Evolutionary conservation across 257 asterid genomes (phyloP).

Genomic region (Orobanche coerulescens): DNA sequence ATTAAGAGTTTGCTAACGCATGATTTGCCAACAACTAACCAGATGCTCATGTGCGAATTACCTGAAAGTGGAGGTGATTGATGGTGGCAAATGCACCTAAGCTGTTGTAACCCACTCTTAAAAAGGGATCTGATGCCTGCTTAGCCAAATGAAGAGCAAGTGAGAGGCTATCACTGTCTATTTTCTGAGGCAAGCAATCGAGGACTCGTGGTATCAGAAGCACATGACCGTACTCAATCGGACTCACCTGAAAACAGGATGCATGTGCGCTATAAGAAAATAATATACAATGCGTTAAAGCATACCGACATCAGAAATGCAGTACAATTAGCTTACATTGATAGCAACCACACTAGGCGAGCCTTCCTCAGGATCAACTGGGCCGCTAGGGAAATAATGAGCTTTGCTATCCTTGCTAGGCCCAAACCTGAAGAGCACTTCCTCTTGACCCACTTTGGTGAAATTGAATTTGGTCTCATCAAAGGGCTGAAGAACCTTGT

Average conservation of each 20-base stretch:
- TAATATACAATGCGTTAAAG: background rate
- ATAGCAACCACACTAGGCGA: conserved; percentile 57
- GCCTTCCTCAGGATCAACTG: conserved; percentile 24
- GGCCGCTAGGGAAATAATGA: conserved; percentile 27
- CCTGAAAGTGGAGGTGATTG: conserved; percentile 88
- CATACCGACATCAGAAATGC: background rate
- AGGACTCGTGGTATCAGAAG: conserved; percentile 66
- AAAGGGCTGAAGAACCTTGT: conserved; percentile 75
- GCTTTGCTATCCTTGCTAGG: conserved; percentile 32
- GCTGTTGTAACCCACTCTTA: conserved; percentile 72
- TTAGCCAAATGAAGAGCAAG: conserved; percentile 60
- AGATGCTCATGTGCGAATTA: conserved; percentile 17
- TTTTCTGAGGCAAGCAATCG: conserved; percentile 76
- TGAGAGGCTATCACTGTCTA: conserved; percentile 69
- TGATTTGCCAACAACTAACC: background rate
- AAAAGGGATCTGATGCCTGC: conserved; percentile 54
- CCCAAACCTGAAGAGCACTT: conserved; percentile 65
- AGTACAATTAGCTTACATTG: conserved; percentile 41
- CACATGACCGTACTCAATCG: conserved; percentile 81
- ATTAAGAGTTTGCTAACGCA: background rate
- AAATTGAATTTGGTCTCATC: conserved; percentile 63
- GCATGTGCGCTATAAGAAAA: conserved; percentile 1
- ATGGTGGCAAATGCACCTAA: conserved; percentile 82
- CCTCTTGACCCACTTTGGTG: conserved; percentile 67
- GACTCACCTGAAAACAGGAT: conserved; percentile 56